Evolutionary conservation across 2,329 filamentous ascomycete genomes (phyloP), one percentile per base, ranked within the genome.

Genomic region (Colletotrichum caudatum): DNA sequence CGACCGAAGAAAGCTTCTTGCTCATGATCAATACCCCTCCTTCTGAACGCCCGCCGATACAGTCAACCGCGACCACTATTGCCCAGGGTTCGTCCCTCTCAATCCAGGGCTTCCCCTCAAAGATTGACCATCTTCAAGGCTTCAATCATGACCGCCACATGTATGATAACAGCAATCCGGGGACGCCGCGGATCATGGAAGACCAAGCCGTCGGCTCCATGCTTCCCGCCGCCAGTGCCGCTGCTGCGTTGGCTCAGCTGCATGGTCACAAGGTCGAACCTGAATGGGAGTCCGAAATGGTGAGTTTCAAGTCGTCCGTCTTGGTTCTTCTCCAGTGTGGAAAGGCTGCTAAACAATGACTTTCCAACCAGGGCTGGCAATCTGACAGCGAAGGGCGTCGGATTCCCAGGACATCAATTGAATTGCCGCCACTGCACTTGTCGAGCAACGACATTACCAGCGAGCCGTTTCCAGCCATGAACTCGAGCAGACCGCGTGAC

Each of bases 1-100:
- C 96, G 60, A 99, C 95, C 77, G 95, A 98, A 83, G 95, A 98
- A 84, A 98, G 94, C 90, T 98, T 99, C 83, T 86, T 93, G 79
- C 87, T 97, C 81, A 98, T 98, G 96, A 94, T 98, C 82, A 97
- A 91, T 82, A 94, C 94, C 75, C 92, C 94, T 74, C 95, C 93
- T 14, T 91, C 92, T 65, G 67, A 73, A 66, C 60, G 71, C 48
- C 71, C 72, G 35, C 69, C 65, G n/a, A 48, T 72, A 26, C 81
- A 78, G 69, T 81, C 81, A 71, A 83, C 76, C 65, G 76, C 81
- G 18, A 72, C 68, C 39, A 71, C 71, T 46, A 64, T 69, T 61
- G 66, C 74, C 57, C 66, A 74, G 66, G 62, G 64, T 74, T 69
- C 73, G 71, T 73, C 57, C 58, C 56, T 75, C 68, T 74, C 63